Conservation (phyloP, 805 yeast species). For the Yamadazyma kitorensis region DNA sequence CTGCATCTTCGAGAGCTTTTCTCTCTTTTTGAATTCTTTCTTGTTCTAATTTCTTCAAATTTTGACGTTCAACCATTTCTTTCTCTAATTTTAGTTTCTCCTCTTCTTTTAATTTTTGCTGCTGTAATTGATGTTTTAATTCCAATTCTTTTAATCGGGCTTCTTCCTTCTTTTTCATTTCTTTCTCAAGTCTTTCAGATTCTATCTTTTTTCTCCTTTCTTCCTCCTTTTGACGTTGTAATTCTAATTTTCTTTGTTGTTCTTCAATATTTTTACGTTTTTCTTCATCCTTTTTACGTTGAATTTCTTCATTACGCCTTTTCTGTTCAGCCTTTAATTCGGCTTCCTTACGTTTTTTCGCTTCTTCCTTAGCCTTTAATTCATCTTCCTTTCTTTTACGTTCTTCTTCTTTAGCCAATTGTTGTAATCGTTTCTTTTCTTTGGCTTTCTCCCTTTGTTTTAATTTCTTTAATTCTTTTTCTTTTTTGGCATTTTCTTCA, state of each 20-base stretch:
- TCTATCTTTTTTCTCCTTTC: conserved; percentile 22
- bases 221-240: conserved; percentile 20
- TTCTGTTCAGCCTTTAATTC: conserved; percentile 35
- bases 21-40: conserved; percentile 13
- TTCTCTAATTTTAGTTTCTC: conserved; percentile 10
- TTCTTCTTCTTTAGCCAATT: conserved; percentile 63
- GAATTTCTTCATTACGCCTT: conserved; percentile 36
- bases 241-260: conserved; percentile 28
- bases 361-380: conserved; percentile 39
- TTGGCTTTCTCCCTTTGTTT: conserved; percentile 66
- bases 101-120: conserved; percentile 3
- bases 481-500: conserved; percentile 63
- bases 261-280: conserved; percentile 43
- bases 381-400: conserved; percentile 52
- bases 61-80: conserved; percentile 7
- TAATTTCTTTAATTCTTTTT: conserved; percentile 62
- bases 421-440: conserved; percentile 64
- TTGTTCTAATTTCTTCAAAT: conserved; percentile 10
- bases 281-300: conserved; percentile 45
- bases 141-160: conserved; percentile 5
- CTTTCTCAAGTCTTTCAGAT: conserved; percentile 19
- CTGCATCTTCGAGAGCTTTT: conserved; percentile 4
- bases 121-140: too few species aligned
- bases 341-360: conserved; percentile 29
- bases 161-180: conserved; percentile 11